phyloP scores from a whole-genome alignment of 352 stramenopile genomes.

The Globisporangium takayamanum region DNA sequence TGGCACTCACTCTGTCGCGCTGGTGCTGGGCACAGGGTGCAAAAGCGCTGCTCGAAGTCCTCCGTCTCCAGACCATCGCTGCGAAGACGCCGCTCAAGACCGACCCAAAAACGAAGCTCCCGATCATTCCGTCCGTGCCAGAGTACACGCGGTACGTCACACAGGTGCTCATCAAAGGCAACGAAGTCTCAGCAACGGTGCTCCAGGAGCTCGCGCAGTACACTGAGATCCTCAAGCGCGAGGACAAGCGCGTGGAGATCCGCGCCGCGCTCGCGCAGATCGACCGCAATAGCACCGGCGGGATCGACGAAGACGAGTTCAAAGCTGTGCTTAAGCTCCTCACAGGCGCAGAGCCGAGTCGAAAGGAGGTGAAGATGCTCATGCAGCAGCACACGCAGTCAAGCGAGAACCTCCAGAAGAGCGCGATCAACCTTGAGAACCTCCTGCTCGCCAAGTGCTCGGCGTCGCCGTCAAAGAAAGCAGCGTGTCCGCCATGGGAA shows the following conservation, averaged over 20 bases:
- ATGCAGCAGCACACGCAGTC: slow-evolving; percentile 49
- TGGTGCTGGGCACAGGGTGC: slow-evolving; percentile 35
- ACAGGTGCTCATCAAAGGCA: slow-evolving; percentile 69
- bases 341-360: slow-evolving; percentile 60
- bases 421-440: slow-evolving; percentile 57
- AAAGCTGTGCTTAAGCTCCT: slow-evolving; percentile 72
- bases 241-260: slow-evolving; percentile 80
- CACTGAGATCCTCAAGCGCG: slow-evolving; percentile 57
- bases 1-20: background rate
- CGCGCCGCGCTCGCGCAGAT: slow-evolving; percentile 62
- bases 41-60: slow-evolving; percentile 63
- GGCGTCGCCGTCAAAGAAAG: slow-evolving; percentile 62
- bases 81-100: slow-evolving; percentile 51
- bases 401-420: slow-evolving; percentile 52
- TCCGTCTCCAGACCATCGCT: slow-evolving; percentile 68
- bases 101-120: slow-evolving; percentile 45
- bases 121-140: slow-evolving; percentile 30
- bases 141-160: slow-evolving; percentile 71
- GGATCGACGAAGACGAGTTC: slow-evolving; percentile 74
- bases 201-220: slow-evolving; percentile 71
- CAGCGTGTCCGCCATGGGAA: slow-evolving; percentile 64
- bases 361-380: slow-evolving; percentile 65
- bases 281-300: slow-evolving; percentile 44
- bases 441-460: slow-evolving; percentile 67
- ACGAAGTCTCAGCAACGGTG: slow-evolving; percentile 56